phyloP scores from a whole-genome alignment of 2,329 filamentous ascomycete species.

The Teratosphaeria viscida region DNA sequence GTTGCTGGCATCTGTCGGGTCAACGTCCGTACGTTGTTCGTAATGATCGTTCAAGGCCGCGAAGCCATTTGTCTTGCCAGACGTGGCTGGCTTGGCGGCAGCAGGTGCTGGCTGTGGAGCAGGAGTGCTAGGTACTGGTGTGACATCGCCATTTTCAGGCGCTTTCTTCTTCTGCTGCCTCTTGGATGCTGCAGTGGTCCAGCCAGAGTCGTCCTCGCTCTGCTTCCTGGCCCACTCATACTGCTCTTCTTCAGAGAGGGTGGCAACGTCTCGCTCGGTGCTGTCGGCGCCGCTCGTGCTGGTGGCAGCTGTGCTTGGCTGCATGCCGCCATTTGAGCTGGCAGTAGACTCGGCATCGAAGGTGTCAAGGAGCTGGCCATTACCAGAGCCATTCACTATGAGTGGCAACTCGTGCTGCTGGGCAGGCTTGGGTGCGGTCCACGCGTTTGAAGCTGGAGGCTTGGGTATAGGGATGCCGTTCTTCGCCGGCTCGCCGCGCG shows the following conservation, averaged over 20 bases:
- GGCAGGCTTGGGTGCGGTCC: constrained; percentile 30
- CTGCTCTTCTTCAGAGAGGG: constrained; percentile 52
- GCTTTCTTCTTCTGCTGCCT: constrained; percentile 46
- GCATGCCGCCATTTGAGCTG: constrained; percentile 28
- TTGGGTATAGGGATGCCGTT: constrained; percentile 52
- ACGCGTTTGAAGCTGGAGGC: constrained; percentile 43
- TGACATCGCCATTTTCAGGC: constrained; percentile 1
- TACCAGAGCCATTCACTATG: constrained; percentile 7
- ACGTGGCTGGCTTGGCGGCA: constrained; percentile 7
- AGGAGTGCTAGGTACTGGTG: constrained; percentile 2
- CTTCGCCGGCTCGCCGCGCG: constrained; percentile 72
- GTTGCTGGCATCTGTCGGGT: constrained; percentile 14
- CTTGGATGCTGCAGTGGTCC: constrained; percentile 47
- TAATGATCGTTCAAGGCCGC: constrained; percentile 13
- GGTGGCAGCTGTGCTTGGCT: constrained; percentile 27
- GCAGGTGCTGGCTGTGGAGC: constrained; percentile 5
- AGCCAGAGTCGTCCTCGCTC: constrained; percentile 42
- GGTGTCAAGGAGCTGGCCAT: constrained; percentile 37
- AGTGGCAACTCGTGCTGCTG: constrained; percentile 14
- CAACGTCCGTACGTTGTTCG: constrained; percentile 11
- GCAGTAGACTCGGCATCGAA: constrained; percentile 36
- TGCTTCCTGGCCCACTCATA: constrained; percentile 40
- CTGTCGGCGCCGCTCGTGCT: constrained; percentile 21
- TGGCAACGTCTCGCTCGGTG: constrained; percentile 31
- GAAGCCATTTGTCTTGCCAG: constrained; percentile 15